These are phyloP conservation scores for Leucogyrophana mollusca DNA, from an alignment of 768 basidiomycete species.

Conservation along the genomic window DNA sequence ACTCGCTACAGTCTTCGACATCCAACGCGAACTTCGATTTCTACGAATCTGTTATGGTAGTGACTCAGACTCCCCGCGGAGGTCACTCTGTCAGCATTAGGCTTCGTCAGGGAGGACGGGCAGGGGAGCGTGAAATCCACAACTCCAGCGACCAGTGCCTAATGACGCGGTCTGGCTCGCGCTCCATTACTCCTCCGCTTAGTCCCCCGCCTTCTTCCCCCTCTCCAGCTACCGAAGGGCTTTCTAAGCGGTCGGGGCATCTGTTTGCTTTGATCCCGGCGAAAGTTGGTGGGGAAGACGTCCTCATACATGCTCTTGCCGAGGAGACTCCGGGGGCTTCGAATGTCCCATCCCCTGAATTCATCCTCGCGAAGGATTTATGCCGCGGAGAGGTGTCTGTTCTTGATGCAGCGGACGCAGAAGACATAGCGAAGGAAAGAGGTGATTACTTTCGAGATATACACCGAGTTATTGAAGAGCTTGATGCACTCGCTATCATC, in stretches of 20 bases:
- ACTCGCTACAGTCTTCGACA: neutral
- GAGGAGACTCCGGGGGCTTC: neutral
- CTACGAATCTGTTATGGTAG: neutral
- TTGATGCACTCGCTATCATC: constrained; percentile 27
- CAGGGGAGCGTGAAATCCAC: no score
- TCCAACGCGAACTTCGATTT: neutral
- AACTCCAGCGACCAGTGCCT: no score
- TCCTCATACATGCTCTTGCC: constrained; percentile 15
- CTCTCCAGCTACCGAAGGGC: neutral
- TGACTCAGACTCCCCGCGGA: neutral
- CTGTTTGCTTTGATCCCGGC: constrained; percentile 15
- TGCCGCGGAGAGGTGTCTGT: no score
- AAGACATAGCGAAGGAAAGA: no score
- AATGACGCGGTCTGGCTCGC: no score
- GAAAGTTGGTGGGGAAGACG: constrained; percentile 10
- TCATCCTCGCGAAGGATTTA: no score
- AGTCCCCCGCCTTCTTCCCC: constrained; percentile 10
- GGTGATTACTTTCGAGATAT: constrained; percentile 22
- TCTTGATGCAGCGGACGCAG: no score
- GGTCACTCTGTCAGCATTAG: neutral
- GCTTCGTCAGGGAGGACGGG: no score
- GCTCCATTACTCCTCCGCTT: constrained; percentile 15
- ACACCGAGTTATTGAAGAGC: constrained; percentile 20
- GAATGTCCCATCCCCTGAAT: neutral
- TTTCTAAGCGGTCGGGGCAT: constrained; percentile 18